A percentile compares a stretch with the other conserved stretches of the same genome.
Evolutionary conservation across 1,284 basidiomycete species (phyloP).

Genomic region (Exobasidium cylindrosporum): DNA sequence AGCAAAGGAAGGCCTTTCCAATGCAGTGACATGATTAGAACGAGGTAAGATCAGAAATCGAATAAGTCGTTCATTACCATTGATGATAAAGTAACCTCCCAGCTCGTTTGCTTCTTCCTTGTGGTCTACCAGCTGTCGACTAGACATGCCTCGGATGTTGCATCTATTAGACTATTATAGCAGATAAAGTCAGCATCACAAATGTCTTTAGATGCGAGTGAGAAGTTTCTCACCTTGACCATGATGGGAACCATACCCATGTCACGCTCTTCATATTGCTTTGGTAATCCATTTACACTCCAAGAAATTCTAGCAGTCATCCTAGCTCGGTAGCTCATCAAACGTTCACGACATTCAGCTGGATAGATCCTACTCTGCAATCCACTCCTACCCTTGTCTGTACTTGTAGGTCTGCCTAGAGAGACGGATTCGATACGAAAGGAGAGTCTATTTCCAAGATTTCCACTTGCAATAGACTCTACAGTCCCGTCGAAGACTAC

Average conservation of each 20-base stretch:
- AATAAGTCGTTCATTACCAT: slow-evolving; percentile 97
- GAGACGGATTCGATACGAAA: slow-evolving; percentile 87
- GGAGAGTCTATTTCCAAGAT: slow-evolving; percentile 56
- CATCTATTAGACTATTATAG: slow-evolving; percentile 77
- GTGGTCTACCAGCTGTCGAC: slow-evolving; percentile 78
- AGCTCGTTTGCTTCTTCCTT: slow-evolving; percentile 98
- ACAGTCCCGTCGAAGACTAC: slow-evolving; percentile 81
- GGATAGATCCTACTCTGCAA: slow-evolving; percentile 68
- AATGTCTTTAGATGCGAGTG: neutral
- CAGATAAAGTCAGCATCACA: slow-evolving; percentile 57
- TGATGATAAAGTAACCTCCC: slow-evolving; percentile 97
- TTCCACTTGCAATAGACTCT: slow-evolving; percentile 28
- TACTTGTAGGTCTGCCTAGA: slow-evolving; percentile 70
- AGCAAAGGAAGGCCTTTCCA: slow-evolving; percentile 78
- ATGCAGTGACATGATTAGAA: slow-evolving; percentile 82
- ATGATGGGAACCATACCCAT: slow-evolving; percentile 93
- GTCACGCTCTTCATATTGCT: slow-evolving; percentile 74
- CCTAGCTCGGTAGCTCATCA: slow-evolving; percentile 85
- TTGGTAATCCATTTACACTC: slow-evolving; percentile 73
- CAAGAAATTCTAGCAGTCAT: slow-evolving; percentile 88
- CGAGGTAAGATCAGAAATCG: slow-evolving; percentile 90
- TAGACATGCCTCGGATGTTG: slow-evolving; percentile 79
- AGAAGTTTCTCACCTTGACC: slow-evolving; percentile 63
- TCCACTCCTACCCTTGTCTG: neutral
- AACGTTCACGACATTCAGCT: slow-evolving; percentile 78